Base-by-base conservation (phyloP, 2,329 filamentous ascomycete genomes). In the Monosporascus sp. region DNA sequence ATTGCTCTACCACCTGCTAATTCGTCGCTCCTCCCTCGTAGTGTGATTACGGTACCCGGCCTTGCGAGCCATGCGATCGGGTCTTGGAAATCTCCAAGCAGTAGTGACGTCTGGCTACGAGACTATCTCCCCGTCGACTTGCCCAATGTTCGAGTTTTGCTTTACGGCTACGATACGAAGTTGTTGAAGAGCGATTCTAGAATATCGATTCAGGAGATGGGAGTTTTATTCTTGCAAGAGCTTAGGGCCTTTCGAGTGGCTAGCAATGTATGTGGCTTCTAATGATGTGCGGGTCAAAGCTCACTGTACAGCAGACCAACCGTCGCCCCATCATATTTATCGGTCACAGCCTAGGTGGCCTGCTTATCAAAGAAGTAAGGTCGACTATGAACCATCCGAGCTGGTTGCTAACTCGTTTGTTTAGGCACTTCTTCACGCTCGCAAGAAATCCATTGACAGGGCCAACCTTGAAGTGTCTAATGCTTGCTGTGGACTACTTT, bases 101-200 rank as follows among this genome's bases (percentile, higher is more conserved):
- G 57, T 14, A 46, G 63, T 16, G 51, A 67, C 7, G 52, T 69
- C 47, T 69, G 65, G 67, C 50, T 69, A 16, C 59, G 64, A 14
- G 65, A 69, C 46, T 67, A 54, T 26, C 58, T 70, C 5, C 60
- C 64, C 1, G 6, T 45, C 2, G 59, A 63, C 7, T 8, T 67
- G 3, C 55, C 58, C 1, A 56, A 58, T 1, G 52, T 55, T 31
- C 60, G 65, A 20, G 52, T 69, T 2, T 46, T 70, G 5, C 26
- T 66, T 20, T 70, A 68, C 48, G 66, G 67, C 11, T 69, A 69
- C 47, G 56, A 70, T 52, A 65, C 64, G 8, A 54, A 27, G 7
- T 55, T 68, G 14, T 50, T 49, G 3, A 52, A 52, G 16, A 68
- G 58, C 22, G 31, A 49, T 3, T 60, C 58, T 4, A 64, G 61